Conservation (phyloP, 1,284 basidiomycete genomes). For the Moesziomyces antarcticus region DNA sequence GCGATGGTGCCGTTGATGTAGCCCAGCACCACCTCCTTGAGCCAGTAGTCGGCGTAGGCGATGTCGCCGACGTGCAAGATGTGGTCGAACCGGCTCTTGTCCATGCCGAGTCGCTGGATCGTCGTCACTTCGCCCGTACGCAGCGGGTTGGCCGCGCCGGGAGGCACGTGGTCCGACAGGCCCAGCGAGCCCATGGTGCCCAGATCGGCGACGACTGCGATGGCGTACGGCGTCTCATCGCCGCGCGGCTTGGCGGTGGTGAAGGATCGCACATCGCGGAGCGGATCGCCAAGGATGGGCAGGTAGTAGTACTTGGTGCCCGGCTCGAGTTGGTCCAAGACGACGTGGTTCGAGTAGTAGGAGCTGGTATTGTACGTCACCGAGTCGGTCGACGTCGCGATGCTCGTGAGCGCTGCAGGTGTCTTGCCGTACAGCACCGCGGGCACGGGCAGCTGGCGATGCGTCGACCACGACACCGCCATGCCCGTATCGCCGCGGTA, state of each 20-base stretch:
- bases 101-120: conserved; percentile 10
- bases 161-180: conserved; percentile 50
- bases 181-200: conserved; percentile 65
- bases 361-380: conserved; percentile 33
- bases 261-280: conserved; percentile 11
- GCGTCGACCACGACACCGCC: conserved; percentile 34
- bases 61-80: conserved; percentile 60
- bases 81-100: conserved; percentile 10
- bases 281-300: conserved; percentile 7
- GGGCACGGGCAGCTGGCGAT: conserved; percentile 15
- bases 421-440: conserved; percentile 24
- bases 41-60: conserved; percentile 66
- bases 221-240: conserved; percentile 42
- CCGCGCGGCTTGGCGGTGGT: conserved; percentile 14
- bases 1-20: conserved; percentile 45
- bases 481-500: conserved; percentile 16
- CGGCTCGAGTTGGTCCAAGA: conserved; percentile 20
- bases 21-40: conserved; percentile 40
- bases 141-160: conserved; percentile 50
- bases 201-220: conserved; percentile 64
- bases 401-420: conserved; percentile 1
- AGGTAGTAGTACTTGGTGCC: conserved; percentile 38
- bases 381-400: conserved; percentile 19
- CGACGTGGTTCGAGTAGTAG: conserved; percentile 38
- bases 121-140: conserved; percentile 47